Percentiles rank a stretch among this genome's conserved stretches.
phyloP scores from a whole-genome alignment of 768 basidiomycete genomes.

The Butyriboletus loyo region DNA sequence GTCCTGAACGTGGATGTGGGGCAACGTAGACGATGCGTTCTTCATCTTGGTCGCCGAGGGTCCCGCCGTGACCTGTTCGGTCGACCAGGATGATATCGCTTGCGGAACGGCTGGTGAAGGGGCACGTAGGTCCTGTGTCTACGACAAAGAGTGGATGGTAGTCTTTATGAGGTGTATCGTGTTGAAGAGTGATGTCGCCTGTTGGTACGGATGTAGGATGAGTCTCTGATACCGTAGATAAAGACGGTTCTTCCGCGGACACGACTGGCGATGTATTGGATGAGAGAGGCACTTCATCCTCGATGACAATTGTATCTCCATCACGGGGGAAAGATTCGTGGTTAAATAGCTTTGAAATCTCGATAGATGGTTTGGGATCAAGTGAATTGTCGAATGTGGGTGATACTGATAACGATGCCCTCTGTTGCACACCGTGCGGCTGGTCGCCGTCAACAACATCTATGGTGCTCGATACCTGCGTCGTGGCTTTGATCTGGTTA shows the following conservation, averaged over 20 bases:
- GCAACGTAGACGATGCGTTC: constrained; percentile 78
- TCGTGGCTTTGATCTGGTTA: constrained; percentile 11
- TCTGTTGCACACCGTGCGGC: neutral
- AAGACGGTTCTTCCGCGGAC: neutral
- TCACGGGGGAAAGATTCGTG: neutral
- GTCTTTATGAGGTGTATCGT: neutral
- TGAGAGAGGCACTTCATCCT: neutral
- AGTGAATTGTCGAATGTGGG: constrained; percentile 2
- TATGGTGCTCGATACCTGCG: neutral
- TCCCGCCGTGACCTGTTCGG: constrained; percentile 12
- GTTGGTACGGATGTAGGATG: neutral
- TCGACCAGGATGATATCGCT: constrained; percentile 27
- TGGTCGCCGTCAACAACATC: constrained; percentile 1
- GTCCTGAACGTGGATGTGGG: constrained; percentile 54
- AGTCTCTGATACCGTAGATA: neutral
- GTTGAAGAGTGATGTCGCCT: neutral
- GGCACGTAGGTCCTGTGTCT: constrained; percentile 37
- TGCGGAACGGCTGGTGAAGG: neutral
- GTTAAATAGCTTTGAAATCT: constrained; percentile 4
- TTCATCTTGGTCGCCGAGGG: constrained; percentile 20
- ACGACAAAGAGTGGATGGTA: constrained; percentile 31
- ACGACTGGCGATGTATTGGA: neutral
- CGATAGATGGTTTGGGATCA: constrained; percentile 5
- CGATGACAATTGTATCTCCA: neutral
- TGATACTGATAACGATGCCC: neutral